Percentiles rank a stretch among this genome's conserved stretches.
Conservation (phyloP, 305 asterid species). For the Salvia sclarea region DNA sequence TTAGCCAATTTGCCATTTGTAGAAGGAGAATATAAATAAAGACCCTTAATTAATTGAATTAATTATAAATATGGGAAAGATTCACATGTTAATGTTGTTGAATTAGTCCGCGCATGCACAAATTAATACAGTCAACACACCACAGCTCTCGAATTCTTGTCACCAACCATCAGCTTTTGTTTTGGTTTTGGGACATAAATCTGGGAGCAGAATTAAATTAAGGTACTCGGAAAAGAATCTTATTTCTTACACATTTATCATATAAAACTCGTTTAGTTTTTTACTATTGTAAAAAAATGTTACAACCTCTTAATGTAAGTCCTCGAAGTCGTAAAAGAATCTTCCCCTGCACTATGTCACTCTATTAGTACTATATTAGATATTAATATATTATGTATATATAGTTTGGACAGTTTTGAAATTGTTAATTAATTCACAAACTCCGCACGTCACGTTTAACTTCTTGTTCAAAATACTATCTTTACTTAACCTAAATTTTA, state of each 20-base stretch:
- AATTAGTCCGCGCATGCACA: no score
- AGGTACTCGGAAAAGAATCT: not conserved
- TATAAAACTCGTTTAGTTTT: not conserved
- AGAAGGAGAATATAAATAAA: not conserved
- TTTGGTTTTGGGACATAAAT: constrained; percentile 25
- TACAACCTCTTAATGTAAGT: not conserved
- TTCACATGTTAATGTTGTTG: not conserved
- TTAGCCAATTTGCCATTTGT: not conserved
- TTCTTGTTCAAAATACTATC: no score
- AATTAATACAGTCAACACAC: no score
- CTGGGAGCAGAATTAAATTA: constrained; percentile 8
- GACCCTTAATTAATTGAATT: not conserved
- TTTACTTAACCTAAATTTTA: no score
- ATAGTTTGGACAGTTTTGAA: no score
- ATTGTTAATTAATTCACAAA: no score
- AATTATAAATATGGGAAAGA: not conserved
- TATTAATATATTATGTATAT: no score
- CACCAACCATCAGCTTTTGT: constrained; percentile 35
- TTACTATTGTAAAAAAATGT: not conserved
- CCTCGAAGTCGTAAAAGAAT: no score
- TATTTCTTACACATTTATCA: not conserved
- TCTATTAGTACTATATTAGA: no score
- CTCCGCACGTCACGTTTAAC: no score
- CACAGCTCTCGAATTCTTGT: not conserved
- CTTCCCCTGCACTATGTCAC: no score